Evolutionary conservation across 139 green algal species (phyloP).

Genomic region (Chlorella sp.): DNA sequence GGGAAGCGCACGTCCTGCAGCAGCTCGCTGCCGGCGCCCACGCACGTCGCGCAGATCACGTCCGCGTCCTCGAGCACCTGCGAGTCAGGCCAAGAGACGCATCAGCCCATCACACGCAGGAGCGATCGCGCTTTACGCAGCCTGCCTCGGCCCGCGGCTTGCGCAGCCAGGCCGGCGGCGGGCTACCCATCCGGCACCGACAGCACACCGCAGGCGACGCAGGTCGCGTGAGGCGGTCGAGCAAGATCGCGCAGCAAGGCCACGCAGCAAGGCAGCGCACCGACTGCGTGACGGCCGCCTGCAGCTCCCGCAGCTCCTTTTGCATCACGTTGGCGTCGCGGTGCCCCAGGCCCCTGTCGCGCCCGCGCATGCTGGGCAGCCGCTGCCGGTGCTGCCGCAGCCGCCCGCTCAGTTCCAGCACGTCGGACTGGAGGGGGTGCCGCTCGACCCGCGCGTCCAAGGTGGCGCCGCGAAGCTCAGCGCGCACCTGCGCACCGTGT

Average conservation of each 20-base stretch:
- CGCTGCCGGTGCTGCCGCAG: constrained; percentile 12
- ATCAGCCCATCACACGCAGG: background rate
- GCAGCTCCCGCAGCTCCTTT: background rate
- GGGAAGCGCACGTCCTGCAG: constrained; percentile 19
- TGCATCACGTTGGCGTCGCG: constrained; percentile 5
- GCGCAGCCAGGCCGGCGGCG: background rate
- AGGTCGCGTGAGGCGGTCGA: background rate
- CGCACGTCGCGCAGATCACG: constrained; percentile 34
- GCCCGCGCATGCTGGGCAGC: constrained; percentile 26
- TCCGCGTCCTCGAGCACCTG: constrained; percentile 24
- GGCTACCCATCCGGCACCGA: background rate
- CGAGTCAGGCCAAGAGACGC: background rate
- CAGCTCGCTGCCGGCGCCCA: constrained; percentile 17
- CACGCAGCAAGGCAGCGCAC: too few relatives aligned
- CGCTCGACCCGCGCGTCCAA: constrained; percentile 28
- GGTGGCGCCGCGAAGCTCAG: constrained; percentile 20
- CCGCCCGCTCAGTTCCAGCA: background rate
- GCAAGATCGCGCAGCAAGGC: too few relatives aligned
- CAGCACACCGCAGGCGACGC: background rate
- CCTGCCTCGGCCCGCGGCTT: background rate
- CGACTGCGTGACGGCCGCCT: background rate
- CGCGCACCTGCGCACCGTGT: too few relatives aligned
- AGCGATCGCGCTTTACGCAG: too few relatives aligned
- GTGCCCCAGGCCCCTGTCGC: constrained; percentile 29
- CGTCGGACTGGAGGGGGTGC: constrained; percentile 18